Base-by-base conservation (phyloP, 768 basidiomycete genomes). In the Boletus subparvulus region DNA sequence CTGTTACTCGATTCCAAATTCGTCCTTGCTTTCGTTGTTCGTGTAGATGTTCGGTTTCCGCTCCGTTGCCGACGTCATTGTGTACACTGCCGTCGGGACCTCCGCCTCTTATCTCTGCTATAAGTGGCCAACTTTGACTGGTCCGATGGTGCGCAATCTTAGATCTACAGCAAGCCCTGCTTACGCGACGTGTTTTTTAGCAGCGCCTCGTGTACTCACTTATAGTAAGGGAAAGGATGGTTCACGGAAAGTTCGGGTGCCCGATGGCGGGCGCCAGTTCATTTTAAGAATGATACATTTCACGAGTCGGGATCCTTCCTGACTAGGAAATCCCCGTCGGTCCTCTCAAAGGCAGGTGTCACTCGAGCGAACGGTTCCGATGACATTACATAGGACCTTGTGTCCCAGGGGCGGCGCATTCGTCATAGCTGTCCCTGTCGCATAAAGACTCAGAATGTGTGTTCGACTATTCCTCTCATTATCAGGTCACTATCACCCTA, bases 81-180 rank as follows among this genome's bases (percentile, higher is more conserved):
- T 28, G 28, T n/a, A 32, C 50, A 56, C 54, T 16, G 16, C n/a
- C 47, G n/a, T 46, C 28, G 32, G 21, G 26, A 24, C 30, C 26
- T n/a, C 32, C 39, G 10, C n/a, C 17, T 30, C 48, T 17, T n/a
- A 45, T 50, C 51, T 24, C 33, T 44, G 55, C 42, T 13, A 37
- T 33, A 44, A 35, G 48, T 47, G 21, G 41, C 10, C n/a, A 6
- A 33, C 46, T 33, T 26, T 47, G 6, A n/a, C 46, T 17, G 24
- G 24, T 42, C 28, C 40, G 40, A 19, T 36, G 33, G 35, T 19
- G 50, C 49, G 30, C 8, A 7, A 2, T 35, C 21, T 21, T 21
- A 21, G 21, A 21, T 21, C 10, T 61, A 72, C 68, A 72, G 68
- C 70, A 69, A 63, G 46, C 45, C 16, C 24, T 42, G 39, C 49